A percentile compares a stretch with the other conserved stretches of the same genome.
These are phyloP conservation scores for Codiaeum variegatum DNA, from an alignment of 441 rosid species.

Conservation along the genomic window DNA sequence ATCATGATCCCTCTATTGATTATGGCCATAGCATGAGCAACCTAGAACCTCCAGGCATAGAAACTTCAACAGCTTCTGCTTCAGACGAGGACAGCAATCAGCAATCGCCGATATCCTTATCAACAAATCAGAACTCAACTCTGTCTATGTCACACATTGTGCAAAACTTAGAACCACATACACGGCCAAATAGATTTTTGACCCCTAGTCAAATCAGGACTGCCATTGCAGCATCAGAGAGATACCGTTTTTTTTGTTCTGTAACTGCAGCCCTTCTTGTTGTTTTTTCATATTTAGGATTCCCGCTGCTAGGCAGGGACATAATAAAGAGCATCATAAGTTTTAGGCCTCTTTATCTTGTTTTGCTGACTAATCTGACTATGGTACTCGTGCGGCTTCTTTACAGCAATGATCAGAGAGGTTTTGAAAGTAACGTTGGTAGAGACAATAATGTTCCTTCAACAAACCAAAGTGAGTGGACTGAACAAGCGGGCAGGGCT, in stretches of 20 bases:
- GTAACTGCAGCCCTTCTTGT: slow-evolving; percentile 44
- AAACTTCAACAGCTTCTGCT: slow-evolving; percentile 21
- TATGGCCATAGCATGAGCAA: slow-evolving; percentile 11
- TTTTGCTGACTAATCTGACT: slow-evolving; percentile 53
- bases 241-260: slow-evolving; percentile 45
- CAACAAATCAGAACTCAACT: slow-evolving; percentile 33
- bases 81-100: slow-evolving; percentile 22
- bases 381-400: slow-evolving; percentile 46
- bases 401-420: slow-evolving; percentile 28
- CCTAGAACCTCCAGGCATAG: slow-evolving; percentile 15
- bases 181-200: slow-evolving; percentile 22
- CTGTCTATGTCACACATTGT: slow-evolving; percentile 23
- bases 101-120: slow-evolving; percentile 23
- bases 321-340: slow-evolving; percentile 35
- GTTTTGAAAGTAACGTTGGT: slow-evolving; percentile 18
- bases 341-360: slow-evolving; percentile 64
- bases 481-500: slow-evolving; percentile 51
- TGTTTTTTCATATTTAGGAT: slow-evolving; percentile 44
- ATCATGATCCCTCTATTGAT: slow-evolving; percentile 21
- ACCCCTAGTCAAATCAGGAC: slow-evolving; percentile 49
- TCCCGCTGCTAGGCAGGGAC: slow-evolving; percentile 46
- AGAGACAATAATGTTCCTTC: slow-evolving; percentile 30
- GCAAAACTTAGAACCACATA: slow-evolving; percentile 24
- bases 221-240: slow-evolving; percentile 52
- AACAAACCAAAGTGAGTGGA: slow-evolving; percentile 38